Conservation (phyloP, 129 eudicot genomes). For the carrot (Daucus carota) region DH1_v3.0 NC_030382.2:38761501-38762000, state of each 20-base stretch:
- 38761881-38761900: conserved; percentile 10
- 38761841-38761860: conserved; percentile 8
- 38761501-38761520: neutral
- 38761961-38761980: conserved; percentile 24
- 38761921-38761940: conserved; percentile 14
- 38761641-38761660: conserved; percentile 26
- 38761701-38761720: conserved; percentile 26
- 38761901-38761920: neutral
- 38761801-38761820: neutral
- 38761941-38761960: conserved; percentile 28
- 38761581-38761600: too few relatives aligned
- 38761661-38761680: neutral
- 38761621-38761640: neutral
- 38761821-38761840: neutral
- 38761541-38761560: neutral
- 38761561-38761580: neutral
- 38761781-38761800: neutral
- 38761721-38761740: conserved; percentile 19
- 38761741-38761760: neutral
- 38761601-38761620: neutral
- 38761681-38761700: conserved; percentile 8
- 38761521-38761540: conserved; percentile 20
- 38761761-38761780: neutral
- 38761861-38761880: conserved; percentile 15
- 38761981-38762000: conserved; percentile 36